A percentile compares a stretch with the other conserved stretches of the same genome.
Conservation (phyloP, 1,284 basidiomycete genomes). For the Ustilago cynodontis region DNA sequence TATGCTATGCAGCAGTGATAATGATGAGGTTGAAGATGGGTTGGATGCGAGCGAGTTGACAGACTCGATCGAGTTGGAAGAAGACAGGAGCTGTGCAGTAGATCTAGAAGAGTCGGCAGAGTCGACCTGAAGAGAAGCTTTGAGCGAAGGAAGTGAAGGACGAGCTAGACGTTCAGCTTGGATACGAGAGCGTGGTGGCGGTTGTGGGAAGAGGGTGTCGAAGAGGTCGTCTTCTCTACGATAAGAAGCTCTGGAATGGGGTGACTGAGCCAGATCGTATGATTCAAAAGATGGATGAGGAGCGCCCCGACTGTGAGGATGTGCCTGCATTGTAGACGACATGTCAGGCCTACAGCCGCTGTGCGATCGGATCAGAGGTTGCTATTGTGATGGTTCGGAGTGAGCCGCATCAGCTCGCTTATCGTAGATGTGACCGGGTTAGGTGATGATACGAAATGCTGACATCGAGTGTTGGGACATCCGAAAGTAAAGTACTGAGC, state of each 20-base stretch:
- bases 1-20: constrained; percentile 38
- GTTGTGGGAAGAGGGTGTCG: constrained; percentile 45
- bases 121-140: constrained; percentile 20
- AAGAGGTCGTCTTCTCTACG: constrained; percentile 29
- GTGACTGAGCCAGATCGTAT: constrained; percentile 30
- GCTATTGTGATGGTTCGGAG: neutral
- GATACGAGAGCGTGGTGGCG: constrained; percentile 36
- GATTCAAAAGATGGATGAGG: constrained; percentile 14
- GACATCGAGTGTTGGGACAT: neutral
- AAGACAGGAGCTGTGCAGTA: constrained; percentile 25
- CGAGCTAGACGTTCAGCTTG: constrained; percentile 39
- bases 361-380: neutral
- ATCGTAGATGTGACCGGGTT: neutral
- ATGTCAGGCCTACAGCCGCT: constrained; percentile 8
- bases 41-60: constrained; percentile 41
- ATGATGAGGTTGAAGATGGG: constrained; percentile 39
- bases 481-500: neutral
- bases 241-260: constrained; percentile 6
- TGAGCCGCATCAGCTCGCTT: neutral
- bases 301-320: constrained; percentile 14
- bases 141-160: constrained; percentile 41
- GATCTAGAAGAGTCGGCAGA: constrained; percentile 37
- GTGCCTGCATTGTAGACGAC: constrained; percentile 27
- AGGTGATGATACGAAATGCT: neutral
- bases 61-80: constrained; percentile 39